Conservation (phyloP, 192 early-diverging fungal species). For the Lunasporangiospora selenospora region DNA sequence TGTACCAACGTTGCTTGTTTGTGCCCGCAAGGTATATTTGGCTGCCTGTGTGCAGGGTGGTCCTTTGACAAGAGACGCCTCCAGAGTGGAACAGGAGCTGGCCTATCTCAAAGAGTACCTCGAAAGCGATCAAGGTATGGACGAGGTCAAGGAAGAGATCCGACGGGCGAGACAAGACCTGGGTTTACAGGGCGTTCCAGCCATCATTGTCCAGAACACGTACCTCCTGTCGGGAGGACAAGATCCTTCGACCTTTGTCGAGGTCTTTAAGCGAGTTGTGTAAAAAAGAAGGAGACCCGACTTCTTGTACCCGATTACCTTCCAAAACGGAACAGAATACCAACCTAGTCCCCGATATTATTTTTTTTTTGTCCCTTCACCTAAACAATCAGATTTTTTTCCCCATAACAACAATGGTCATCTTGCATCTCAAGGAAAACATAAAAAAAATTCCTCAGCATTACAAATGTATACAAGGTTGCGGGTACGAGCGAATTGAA, state of each 20-base stretch:
- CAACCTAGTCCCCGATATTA: no score
- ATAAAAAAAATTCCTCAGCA: no score
- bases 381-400: no score
- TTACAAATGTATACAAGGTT: no score
- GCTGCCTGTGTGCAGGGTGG: background rate
- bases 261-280: conserved; percentile 25
- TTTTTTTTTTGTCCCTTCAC: no score
- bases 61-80: background rate
- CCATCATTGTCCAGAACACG: conserved; percentile 21
- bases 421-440: no score
- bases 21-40: conserved; percentile 10
- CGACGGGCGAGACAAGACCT: conserved; percentile 9
- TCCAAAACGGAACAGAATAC: no score
- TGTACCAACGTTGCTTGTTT: background rate
- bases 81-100: conserved; percentile 3
- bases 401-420: no score
- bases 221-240: conserved; percentile 21
- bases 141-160: conserved; percentile 21
- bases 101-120: conserved; percentile 7
- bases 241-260: conserved; percentile 12
- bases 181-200: conserved; percentile 21
- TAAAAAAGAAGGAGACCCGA: no score
- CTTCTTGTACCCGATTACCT: no score
- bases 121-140: conserved; percentile 4
- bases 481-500: no score